A percentile compares a stretch with the other conserved stretches of the same genome.
phyloP scores from a whole-genome alignment of 192 early-diverging fungal species.

The Piromyces finnis region DNA sequence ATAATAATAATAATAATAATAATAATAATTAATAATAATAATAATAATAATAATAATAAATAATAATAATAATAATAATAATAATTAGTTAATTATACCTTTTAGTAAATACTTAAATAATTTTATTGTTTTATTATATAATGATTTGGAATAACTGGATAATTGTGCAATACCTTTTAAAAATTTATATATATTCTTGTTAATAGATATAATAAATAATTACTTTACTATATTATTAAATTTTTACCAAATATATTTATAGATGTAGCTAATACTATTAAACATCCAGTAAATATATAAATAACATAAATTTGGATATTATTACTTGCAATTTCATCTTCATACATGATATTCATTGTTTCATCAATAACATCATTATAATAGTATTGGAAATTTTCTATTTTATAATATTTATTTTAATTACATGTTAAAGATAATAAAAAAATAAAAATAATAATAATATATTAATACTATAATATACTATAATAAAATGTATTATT shows the following conservation, averaged over 20 bases:
- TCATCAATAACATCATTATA: not conserved
- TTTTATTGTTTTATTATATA: not conserved
- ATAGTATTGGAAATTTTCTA: not conserved
- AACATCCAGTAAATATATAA: not conserved
- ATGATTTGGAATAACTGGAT: not conserved
- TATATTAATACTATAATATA: too few species aligned
- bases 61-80: too few species aligned
- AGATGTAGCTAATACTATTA: not conserved
- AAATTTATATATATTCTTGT: not conserved
- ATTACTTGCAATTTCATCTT: not conserved
- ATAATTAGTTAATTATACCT: too few species aligned
- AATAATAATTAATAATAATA: too few species aligned
- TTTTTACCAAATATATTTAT: not conserved
- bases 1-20: too few species aligned
- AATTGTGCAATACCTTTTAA: not conserved
- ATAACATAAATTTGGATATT: not conserved
- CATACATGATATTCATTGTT: not conserved
- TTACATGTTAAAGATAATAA: too few species aligned
- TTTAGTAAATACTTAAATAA: not conserved
- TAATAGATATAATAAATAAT: too few species aligned
- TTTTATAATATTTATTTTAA: too few species aligned
- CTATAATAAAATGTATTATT: not conserved
- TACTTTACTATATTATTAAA: too few species aligned
- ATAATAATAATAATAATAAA: too few species aligned
- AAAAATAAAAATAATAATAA: too few species aligned